Conservation (phyloP, 2,329 filamentous ascomycete genomes). For the Falciphora oryzae region DNA sequence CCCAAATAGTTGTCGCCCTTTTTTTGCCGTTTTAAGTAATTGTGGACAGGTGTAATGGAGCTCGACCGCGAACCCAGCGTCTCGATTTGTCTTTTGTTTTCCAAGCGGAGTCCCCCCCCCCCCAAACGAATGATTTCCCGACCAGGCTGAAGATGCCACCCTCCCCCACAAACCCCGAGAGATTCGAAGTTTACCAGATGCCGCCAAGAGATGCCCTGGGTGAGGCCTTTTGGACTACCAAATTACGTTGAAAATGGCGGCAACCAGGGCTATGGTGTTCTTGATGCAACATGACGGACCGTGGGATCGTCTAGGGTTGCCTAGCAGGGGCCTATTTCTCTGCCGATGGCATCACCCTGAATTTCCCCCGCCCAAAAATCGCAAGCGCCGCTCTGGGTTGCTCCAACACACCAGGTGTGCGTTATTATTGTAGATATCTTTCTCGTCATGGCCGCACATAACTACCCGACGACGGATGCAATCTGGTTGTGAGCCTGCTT, state of each 20-base stretch:
- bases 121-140: neutral
- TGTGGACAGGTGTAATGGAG: neutral
- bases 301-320: neutral
- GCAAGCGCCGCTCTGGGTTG: neutral
- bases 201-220: neutral
- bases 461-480: no score
- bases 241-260: neutral
- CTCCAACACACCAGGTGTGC: neutral
- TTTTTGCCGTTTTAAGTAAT: slow-evolving; percentile 15
- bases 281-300: neutral
- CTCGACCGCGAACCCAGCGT: neutral
- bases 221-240: neutral
- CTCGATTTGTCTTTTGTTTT: neutral
- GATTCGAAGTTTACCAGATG: neutral
- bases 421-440: neutral
- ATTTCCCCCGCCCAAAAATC: neutral
- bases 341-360: neutral
- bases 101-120: neutral
- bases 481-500: no score
- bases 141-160: neutral
- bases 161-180: neutral
- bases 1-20: slow-evolving; percentile 36
- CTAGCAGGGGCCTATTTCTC: no score
- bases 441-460: no score
- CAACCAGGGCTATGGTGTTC: neutral